These are phyloP conservation scores for Jacaranda mimosifolia DNA, from an alignment of 257 asterid species.

Conservation along the genomic window DNA sequence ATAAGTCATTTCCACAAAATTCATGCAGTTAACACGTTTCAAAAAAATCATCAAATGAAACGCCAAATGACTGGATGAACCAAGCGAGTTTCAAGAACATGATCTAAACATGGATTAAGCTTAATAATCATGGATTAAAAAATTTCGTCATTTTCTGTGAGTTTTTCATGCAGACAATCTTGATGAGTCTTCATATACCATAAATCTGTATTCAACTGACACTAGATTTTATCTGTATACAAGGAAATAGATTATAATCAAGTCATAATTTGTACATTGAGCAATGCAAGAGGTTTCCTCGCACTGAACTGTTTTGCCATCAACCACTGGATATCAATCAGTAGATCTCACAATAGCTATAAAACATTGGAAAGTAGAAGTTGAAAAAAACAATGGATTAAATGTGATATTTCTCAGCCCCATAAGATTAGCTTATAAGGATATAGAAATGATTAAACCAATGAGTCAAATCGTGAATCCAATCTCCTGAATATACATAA, in stretches of 20 bases:
- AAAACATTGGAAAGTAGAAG: background rate
- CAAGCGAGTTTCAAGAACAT: background rate
- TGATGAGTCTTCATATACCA: background rate
- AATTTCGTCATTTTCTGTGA: background rate
- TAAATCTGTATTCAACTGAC: background rate
- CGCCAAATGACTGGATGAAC: conserved; percentile 6
- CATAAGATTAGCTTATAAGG: conserved; percentile 5
- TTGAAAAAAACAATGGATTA: background rate
- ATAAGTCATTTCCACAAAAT: background rate
- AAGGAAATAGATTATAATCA: background rate
- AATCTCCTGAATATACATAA: background rate
- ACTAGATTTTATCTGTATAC: background rate
- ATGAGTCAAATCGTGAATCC: conserved; percentile 2
- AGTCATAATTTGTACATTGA: background rate
- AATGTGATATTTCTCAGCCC: conserved; percentile 25
- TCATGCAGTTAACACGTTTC: background rate
- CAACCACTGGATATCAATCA: conserved; percentile 20
- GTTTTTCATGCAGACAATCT: background rate
- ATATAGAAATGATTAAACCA: background rate
- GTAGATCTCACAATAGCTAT: conserved; percentile 1
- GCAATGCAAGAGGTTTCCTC: background rate
- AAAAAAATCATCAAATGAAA: background rate
- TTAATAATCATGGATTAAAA: background rate
- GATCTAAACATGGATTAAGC: conserved; percentile 8
- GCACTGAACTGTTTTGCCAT: background rate